phyloP scores from a whole-genome alignment of 768 basidiomycete genomes.

The Cytidiella melzeri region DNA sequence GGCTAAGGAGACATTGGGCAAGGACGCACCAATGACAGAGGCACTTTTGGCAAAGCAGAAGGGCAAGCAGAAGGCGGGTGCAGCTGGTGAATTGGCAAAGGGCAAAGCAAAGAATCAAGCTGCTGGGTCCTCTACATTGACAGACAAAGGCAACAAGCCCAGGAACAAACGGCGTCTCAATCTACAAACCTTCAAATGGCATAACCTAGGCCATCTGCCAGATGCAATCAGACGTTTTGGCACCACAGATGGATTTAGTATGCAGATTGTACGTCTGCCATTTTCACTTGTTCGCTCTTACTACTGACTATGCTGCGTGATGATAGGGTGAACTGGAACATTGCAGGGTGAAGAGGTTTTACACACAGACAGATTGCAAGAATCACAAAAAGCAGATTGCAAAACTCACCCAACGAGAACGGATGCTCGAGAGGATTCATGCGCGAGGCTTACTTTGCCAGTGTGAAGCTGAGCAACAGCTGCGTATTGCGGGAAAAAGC shows the following conservation, averaged over 20 bases:
- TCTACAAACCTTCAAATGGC: too few species aligned
- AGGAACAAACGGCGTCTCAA: too few species aligned
- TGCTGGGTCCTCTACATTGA: slow-evolving; percentile 20
- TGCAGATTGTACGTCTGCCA: slow-evolving; percentile 20
- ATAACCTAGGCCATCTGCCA: too few species aligned
- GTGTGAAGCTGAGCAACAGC: slow-evolving; percentile 24
- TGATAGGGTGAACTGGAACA: too few species aligned
- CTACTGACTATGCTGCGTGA: neutral
- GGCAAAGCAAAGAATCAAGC: slow-evolving; percentile 2
- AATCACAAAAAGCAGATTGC: slow-evolving; percentile 28
- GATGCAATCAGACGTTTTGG: slow-evolving; percentile 12
- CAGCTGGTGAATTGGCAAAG: too few species aligned
- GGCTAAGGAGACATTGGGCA: too few species aligned
- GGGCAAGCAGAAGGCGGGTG: too few species aligned
- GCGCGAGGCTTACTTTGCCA: slow-evolving; percentile 17
- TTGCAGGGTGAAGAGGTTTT: too few species aligned
- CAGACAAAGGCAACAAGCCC: slow-evolving; percentile 21
- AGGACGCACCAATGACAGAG: too few species aligned
- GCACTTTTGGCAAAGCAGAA: neutral
- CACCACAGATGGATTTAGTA: slow-evolving; percentile 21
- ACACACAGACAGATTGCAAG: slow-evolving; percentile 36
- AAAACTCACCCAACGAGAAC: slow-evolving; percentile 14
- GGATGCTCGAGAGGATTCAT: slow-evolving; percentile 15
- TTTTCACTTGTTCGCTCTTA: neutral
- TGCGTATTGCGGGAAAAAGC: too few species aligned